These are phyloP conservation scores for Phylloporus sp. DNA, from an alignment of 768 basidiomycete genomes.

Conservation along the genomic window DNA sequence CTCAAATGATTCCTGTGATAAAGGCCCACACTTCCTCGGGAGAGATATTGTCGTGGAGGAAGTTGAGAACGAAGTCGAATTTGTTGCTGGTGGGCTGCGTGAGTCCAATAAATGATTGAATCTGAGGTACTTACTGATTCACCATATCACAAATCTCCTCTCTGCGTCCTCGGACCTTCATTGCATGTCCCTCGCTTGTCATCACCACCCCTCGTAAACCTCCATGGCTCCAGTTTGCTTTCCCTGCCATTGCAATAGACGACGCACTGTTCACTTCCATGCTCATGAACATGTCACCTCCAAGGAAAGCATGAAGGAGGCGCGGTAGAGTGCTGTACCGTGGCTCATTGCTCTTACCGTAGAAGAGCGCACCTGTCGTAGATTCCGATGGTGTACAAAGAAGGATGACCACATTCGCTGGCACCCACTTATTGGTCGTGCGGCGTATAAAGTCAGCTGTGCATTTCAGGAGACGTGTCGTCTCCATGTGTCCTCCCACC, in stretches of 20 bases:
- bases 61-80: neutral
- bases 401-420: neutral
- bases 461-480: too few relatives aligned
- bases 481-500: too few relatives aligned
- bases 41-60: neutral
- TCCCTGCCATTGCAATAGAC: neutral
- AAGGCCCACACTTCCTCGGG: neutral
- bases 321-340: neutral
- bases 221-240: neutral
- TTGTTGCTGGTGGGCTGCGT: neutral
- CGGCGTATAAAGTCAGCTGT: neutral
- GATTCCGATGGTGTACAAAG: neutral
- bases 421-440: neutral
- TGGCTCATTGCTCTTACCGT: neutral
- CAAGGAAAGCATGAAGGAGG: neutral
- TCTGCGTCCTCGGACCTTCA: neutral
- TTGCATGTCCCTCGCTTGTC: neutral
- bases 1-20: neutral
- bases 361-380: neutral
- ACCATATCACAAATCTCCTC: neutral
- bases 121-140: neutral
- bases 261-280: neutral
- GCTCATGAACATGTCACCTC: neutral
- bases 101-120: neutral
- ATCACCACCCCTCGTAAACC: neutral